Evolutionary conservation across 2,329 filamentous ascomycete genomes (phyloP), one percentile per base, ranked within the genome.

Genomic region (Magnaporthales sp.): DNA sequence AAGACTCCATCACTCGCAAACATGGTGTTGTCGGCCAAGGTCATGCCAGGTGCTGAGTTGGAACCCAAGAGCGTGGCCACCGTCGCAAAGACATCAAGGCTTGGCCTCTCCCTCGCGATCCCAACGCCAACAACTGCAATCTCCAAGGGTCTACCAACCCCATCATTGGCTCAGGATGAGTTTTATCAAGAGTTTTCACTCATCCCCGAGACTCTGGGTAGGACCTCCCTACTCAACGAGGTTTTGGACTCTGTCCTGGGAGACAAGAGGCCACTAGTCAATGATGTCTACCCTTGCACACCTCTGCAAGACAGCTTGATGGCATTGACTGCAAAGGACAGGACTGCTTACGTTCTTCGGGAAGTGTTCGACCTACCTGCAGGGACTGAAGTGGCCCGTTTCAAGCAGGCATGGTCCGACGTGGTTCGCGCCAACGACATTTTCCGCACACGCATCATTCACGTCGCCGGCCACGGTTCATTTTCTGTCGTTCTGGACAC

Each of bases 221-320:
- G 32, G 56, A 60, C 56, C 24, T 26, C 56, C 2, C 22, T 64
- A 10, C 32, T 64, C 24, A 27, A 31, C 4, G 32, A 51, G n/a
- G 32, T 51, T 9, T 13, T 38, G 4, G 32, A 26, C 31, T 19
- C 13, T 7, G 32, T 54, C 5, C 22, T 27, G 22, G 31, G 24
- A 10, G 30, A 46, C 5, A 22, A 27, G 24, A 60, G 56, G 29
- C 56, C 24, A 7, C 56, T 27, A 4, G 56, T 60, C 24, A 60
- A 60, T 26, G 71, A 72, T 62, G 63, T 70, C 30, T 71, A 69
- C 24, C 70, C 70, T 24, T 71, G 70, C 60, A 72, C 70, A 8
- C 66, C 70, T 54, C 69, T 72, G 11, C 71, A 71, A 7, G 69
- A 71, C 13, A 70, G 70, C 26, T 56, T 71, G 11, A 71, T 72